Base-by-base conservation (phyloP, 352 stramenopile genomes). In the Achlya hypogyna region DNA sequence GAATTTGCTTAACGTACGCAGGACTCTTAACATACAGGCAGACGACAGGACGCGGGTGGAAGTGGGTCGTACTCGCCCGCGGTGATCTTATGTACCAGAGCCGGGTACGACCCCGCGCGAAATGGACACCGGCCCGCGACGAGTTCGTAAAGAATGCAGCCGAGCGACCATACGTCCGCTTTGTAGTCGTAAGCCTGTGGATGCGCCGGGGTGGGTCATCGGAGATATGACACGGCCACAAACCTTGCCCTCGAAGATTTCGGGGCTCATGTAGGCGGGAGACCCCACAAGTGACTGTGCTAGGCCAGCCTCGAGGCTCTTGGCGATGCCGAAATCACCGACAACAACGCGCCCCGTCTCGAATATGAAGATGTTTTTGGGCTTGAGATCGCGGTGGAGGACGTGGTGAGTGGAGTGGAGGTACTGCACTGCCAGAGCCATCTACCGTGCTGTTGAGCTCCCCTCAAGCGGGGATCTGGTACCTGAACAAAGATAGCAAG, bases 81-180 rank as follows among this genome's bases (percentile, higher is more conserved):
- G 59, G 86, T 90, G 66, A 92, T 92, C 69, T 97, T 98, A 62
- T 96, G 71, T 62, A 98, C 98, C 10, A 98, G 75, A 0, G 82
- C 81, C 25, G 90, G 90, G 4, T 97, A 88, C 5, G 79, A 82
- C 62, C 97, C 98, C 25, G 54, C 54, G 10, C 38, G 32, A 71
- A 98, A 98, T 12, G 94, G 94, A n/a, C 89, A 97, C 1, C 84
- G 78, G 10, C 98, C 81, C 84, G 96, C 95, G 8, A 89, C 88
- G 2, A 98, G 77, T 73, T 98, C 94, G 72, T 98, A 98, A 22
- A 98, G 78, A 53, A 98, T 89, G 68, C 95, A 98, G 3, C 95
- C 95, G 42, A 98, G 80, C 35, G 78, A 92, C 95, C 95, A 98
- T 4, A 98, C 85, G 70, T 98, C 95, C 53, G 81, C 96, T 70